phyloP scores from a whole-genome alignment of 192 early-diverging fungal species.

The Pilobolus umbonatus region DNA sequence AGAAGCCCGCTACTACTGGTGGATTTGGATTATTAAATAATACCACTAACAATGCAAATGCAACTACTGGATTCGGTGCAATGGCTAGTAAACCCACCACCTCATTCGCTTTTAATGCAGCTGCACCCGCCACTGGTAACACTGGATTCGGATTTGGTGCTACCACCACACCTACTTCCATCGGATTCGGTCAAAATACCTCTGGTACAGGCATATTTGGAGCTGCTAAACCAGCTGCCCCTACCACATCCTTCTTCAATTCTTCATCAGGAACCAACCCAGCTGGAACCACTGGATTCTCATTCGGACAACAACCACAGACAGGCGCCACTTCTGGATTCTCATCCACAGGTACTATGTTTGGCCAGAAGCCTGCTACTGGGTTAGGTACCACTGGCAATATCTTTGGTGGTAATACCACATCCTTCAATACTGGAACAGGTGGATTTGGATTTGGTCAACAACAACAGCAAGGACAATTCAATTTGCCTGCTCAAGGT shows the following conservation, averaged over 20 bases:
- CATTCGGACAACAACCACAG: neutral
- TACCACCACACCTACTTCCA: neutral
- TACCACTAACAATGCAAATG: neutral
- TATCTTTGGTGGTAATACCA: conserved; percentile 25
- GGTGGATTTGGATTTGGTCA: conserved; percentile 44
- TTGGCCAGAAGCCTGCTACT: conserved; percentile 19
- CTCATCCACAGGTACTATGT: conserved; percentile 3
- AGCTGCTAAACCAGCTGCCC: neutral
- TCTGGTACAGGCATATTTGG: conserved; percentile 11
- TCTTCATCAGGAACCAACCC: neutral
- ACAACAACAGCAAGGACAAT: conserved; percentile 22
- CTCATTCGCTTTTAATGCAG: conserved; percentile 26
- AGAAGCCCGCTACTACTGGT: conserved; percentile 20
- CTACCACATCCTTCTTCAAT: conserved; percentile 17
- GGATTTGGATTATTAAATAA: conserved; percentile 16
- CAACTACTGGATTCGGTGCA: conserved; percentile 27
- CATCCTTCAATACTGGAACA: neutral
- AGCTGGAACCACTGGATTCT: conserved; percentile 20
- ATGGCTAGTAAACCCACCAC: conserved; percentile 29
- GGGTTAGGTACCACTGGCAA: conserved; percentile 12
- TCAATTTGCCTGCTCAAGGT: conserved; percentile 39
- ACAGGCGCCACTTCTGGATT: conserved; percentile 39
- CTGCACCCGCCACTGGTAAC: conserved; percentile 20
- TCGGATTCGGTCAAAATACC: conserved; percentile 12
- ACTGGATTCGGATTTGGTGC: conserved; percentile 1